Percentiles rank a stretch among this genome's conserved stretches.
Evolutionary conservation across 1,284 basidiomycete species (phyloP).

Genomic region (Athelia psychrophila): DNA sequence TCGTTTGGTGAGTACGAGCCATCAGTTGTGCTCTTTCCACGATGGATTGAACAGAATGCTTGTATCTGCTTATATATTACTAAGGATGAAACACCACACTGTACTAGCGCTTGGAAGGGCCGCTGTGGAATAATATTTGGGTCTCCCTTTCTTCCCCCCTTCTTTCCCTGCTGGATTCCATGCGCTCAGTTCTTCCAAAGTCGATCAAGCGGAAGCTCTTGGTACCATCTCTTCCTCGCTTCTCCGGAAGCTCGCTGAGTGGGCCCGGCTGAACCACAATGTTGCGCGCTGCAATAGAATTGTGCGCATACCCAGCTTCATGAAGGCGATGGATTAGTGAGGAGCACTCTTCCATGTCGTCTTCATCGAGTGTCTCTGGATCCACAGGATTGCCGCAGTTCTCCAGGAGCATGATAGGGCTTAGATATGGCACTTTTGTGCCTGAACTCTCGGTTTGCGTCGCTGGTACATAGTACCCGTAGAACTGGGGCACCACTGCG

Average conservation of each 20-base stretch:
- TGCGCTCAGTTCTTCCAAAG: conserved; percentile 20
- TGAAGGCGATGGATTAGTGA: conserved; percentile 30
- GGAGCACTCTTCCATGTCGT: conserved; percentile 21
- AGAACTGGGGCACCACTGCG: conserved; percentile 37
- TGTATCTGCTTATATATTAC: too few species aligned
- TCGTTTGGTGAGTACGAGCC: too few species aligned
- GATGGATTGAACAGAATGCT: too few species aligned
- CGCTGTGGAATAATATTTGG: too few species aligned
- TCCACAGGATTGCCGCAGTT: conserved; percentile 32
- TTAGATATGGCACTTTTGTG: conserved; percentile 5
- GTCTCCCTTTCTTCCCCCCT: too few species aligned
- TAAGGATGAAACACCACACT: too few species aligned
- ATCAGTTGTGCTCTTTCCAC: too few species aligned
- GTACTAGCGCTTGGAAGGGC: too few species aligned
- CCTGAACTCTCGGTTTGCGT: conserved; percentile 3
- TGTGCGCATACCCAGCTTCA: conserved; percentile 27
- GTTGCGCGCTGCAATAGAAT: conserved; percentile 34
- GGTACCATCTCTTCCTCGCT: conserved; percentile 17
- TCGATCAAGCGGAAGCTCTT: conserved; percentile 37
- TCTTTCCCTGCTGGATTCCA: too few species aligned
- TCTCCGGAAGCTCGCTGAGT: conserved; percentile 25
- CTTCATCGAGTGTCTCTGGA: conserved; percentile 10
- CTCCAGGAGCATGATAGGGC: conserved; percentile 33
- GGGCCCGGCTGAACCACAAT: conserved; percentile 33
- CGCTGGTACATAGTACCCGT: conserved; percentile 30